phyloP scores from a whole-genome alignment of 176 grass and related monocot genomes.

The Carex pumila region DNA sequence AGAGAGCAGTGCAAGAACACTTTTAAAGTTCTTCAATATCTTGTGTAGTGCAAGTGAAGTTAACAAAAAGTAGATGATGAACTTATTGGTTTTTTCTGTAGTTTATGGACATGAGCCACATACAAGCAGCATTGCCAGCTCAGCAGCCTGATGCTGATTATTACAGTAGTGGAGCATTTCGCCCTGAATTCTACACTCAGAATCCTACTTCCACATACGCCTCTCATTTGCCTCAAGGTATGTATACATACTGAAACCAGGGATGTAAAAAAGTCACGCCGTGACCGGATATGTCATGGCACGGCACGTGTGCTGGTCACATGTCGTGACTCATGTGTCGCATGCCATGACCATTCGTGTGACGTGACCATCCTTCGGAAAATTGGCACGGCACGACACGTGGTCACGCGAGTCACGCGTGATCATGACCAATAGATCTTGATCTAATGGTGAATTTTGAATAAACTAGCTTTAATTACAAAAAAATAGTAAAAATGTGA shows the following conservation, averaged over 20 bases:
- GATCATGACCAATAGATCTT: too few relatives aligned
- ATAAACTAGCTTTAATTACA: too few relatives aligned
- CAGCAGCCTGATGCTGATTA: conserved; percentile 32
- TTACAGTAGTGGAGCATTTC: conserved; percentile 20
- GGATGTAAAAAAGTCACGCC: too few relatives aligned
- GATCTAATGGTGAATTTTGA: too few relatives aligned
- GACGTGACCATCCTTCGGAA: too few relatives aligned
- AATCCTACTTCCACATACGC: conserved; percentile 34
- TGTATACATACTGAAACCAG: conserved; percentile 12
- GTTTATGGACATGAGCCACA: conserved; percentile 78
- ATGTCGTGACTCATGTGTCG: too few relatives aligned
- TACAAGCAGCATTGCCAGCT: conserved; percentile 57
- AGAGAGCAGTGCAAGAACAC: not conserved
- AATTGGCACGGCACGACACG: too few relatives aligned
- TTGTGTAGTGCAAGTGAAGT: not conserved
- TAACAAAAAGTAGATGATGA: not conserved
- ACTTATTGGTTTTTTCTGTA: conserved; percentile 24
- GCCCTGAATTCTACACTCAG: conserved; percentile 45
- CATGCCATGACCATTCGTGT: too few relatives aligned
- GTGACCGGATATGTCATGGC: too few relatives aligned
- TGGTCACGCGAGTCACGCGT: too few relatives aligned
- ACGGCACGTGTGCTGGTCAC: too few relatives aligned
- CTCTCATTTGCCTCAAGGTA: conserved; percentile 60
- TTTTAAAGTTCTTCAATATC: not conserved
- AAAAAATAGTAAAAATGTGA: too few relatives aligned